Percentiles rank a stretch among this genome's conserved stretches.
Evolutionary conservation across 2,329 filamentous ascomycete species (phyloP).

Genomic region (Fusarium paranaense): DNA sequence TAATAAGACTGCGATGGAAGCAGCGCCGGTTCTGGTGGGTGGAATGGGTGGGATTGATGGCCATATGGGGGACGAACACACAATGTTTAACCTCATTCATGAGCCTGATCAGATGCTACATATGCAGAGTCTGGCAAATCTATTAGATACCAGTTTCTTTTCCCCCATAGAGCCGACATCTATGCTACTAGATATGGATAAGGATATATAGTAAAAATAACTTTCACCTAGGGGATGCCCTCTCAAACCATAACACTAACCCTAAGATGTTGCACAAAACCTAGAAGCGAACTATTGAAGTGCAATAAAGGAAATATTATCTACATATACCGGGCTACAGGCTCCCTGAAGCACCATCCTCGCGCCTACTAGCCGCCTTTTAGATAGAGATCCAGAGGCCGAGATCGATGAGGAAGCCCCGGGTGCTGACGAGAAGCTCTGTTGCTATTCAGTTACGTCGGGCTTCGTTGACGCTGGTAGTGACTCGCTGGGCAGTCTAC

Average conservation of each 20-base stretch:
- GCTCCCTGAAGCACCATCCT: no score
- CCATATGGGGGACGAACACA: background rate
- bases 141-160: conserved; percentile 25
- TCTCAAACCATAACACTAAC: no score
- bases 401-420: background rate
- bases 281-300: no score
- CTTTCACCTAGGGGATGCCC: no score
- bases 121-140: conserved; percentile 26
- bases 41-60: background rate
- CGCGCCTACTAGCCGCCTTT: background rate
- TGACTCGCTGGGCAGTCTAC: background rate
- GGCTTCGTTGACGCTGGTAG: background rate
- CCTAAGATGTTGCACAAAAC: no score
- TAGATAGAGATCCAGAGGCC: background rate
- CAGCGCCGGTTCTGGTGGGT: conserved; percentile 1
- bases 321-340: no score
- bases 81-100: background rate
- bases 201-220: no score
- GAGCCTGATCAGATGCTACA: conserved; percentile 16
- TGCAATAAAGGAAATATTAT: no score
- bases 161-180: background rate
- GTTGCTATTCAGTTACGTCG: background rate
- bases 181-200: no score
- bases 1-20: conserved; percentile 3
- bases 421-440: background rate